Percentiles rank a stretch among this genome's conserved stretches.
Conservation (phyloP, 2,329 filamentous ascomycete species). For the Cladosporium sp. region DNA sequence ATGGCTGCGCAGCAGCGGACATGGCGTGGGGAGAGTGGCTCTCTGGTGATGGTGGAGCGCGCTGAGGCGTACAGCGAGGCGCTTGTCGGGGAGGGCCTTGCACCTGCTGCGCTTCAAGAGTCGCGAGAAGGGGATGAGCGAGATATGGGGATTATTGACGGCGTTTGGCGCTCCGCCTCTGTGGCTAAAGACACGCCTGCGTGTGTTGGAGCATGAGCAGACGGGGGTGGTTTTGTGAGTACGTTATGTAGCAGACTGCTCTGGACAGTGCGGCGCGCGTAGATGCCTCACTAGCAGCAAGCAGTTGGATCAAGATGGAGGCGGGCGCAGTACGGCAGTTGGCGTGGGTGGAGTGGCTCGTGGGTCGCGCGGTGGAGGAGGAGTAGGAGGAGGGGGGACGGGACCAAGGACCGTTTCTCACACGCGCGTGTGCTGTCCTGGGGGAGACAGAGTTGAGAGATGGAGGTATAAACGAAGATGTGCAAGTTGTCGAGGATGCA, state of each 20-base stretch:
- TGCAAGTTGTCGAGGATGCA: no score
- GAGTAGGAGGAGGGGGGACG: not conserved
- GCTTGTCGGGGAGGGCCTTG: not conserved
- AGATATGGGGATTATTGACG: no score
- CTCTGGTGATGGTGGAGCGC: slow-evolving; percentile 22
- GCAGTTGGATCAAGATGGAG: no score
- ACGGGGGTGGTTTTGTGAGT: not conserved
- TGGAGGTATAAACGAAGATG: no score
- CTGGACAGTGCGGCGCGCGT: not conserved
- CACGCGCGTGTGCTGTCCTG: no score
- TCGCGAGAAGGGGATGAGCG: no score
- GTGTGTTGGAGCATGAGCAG: not conserved
- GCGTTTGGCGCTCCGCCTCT: not conserved
- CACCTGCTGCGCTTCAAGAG: no score
- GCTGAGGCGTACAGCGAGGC: not conserved
- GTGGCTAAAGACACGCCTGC: not conserved
- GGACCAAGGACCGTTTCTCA: not conserved
- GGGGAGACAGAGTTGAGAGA: no score
- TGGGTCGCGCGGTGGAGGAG: slow-evolving; percentile 1
- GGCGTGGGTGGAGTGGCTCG: slow-evolving; percentile 4
- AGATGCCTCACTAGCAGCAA: no score
- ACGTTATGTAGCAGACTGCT: no score
- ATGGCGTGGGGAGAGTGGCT: slow-evolving; percentile 27
- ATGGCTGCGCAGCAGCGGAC: slow-evolving; percentile 43
- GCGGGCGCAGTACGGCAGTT: not conserved